phyloP scores from a whole-genome alignment of 2,329 filamentous ascomycete genomes.

The Didymellaceae sp. region DNA sequence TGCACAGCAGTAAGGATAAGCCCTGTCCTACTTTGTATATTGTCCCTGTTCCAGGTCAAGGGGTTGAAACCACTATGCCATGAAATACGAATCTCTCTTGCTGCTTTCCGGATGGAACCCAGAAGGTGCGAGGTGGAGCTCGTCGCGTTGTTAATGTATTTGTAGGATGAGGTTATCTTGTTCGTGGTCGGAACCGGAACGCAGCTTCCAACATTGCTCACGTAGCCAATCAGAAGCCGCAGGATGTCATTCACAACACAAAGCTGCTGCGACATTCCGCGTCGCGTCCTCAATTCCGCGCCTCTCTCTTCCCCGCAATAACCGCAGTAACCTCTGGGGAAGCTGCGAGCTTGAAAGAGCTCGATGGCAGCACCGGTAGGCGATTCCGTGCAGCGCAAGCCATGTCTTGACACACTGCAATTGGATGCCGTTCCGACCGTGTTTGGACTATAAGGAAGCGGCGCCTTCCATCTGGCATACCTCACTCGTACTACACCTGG shows the following conservation, averaged over 20 bases:
- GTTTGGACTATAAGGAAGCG: constrained; percentile 7
- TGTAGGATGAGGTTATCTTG: not conserved
- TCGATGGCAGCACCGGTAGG: not conserved
- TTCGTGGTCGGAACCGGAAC: constrained; percentile 11
- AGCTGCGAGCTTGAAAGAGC: not conserved
- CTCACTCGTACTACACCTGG: not conserved
- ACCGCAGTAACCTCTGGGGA: not conserved
- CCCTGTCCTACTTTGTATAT: no score
- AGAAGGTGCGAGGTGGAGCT: no score
- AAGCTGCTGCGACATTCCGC: constrained; percentile 14
- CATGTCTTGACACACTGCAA: not conserved
- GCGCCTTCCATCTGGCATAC: not conserved
- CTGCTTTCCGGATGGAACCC: no score
- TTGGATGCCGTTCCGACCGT: constrained; percentile 6
- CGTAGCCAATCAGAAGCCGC: constrained; percentile 1
- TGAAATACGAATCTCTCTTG: no score
- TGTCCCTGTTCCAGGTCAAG: no score
- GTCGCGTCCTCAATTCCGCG: constrained; percentile 26
- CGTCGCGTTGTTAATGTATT: not conserved
- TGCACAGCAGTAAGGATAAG: no score
- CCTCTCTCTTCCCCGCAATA: constrained; percentile 22
- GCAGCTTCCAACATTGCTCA: not conserved
- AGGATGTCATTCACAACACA: not conserved
- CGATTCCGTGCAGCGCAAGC: not conserved
- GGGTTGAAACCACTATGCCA: no score